Evolutionary conservation across 148 eudicot genomes (phyloP), one percentile per base, ranked within the genome.

Genomic region (Arbutus unedo): DNA sequence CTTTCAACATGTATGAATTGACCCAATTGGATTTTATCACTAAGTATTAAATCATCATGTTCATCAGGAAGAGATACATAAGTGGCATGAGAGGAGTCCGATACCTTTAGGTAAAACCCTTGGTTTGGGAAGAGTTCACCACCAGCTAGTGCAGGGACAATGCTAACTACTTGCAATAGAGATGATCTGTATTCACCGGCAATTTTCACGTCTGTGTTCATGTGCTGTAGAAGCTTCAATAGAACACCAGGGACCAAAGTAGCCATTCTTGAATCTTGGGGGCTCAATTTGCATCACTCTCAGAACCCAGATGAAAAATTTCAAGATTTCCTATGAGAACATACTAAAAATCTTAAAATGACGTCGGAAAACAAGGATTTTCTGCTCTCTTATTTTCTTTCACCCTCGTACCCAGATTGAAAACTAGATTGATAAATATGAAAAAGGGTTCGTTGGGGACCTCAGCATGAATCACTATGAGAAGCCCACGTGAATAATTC

Each of bases 61-160:
- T 95, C 97, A 89, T 95, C 97, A 83, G 98, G 98, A 53, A 95
- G 89, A 70, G 98, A 91, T 15, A 93, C 98, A 84, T 93, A 95
- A 19, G 98, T 95, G 83, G 97, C 98, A 85, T 95, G 98, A 86
- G 98, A 95, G 23, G 98, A 95, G 79, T 95, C 98, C 21, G 98
- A 95, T 84, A 95, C 98, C 90, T 95, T 95, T 7, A 95, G 83
- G 82, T 95, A 95, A 85, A 95, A 95, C 81, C 98, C 98, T 89
- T 93, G 91, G 67, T 90, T 95, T 19, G 93, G 88, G 83, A 95
- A 95, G 74, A 95, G 90, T 87, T 92, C 97, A 70, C 97, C 95
- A 51, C 92, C 97, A 9, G 98, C 89, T 47, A 95, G 83, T 2
- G 97, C 97, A 45, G 98, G 98, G 47, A 95, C 97, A 81, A 95